Evolutionary conservation across 441 rosid genomes (phyloP).

Genomic region (Lepidium campestre): DNA sequence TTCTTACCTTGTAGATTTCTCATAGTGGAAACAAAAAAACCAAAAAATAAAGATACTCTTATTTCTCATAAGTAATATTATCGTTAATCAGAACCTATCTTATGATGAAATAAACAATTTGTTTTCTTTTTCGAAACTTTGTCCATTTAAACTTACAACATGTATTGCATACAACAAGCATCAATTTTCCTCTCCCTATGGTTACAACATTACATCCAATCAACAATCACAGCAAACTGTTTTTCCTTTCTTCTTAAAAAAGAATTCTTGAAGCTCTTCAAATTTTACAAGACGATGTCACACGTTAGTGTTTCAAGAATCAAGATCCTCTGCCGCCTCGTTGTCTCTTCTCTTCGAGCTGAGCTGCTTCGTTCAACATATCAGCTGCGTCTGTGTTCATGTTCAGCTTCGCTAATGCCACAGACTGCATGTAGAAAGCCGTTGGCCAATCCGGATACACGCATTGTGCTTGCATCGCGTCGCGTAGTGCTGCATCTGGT

Average conservation of each 20-base stretch:
- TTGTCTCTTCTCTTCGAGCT: slow-evolving; percentile 77
- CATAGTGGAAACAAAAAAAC: too few relatives aligned
- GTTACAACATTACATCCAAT: slow-evolving; percentile 27
- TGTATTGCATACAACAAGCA: slow-evolving; percentile 26
- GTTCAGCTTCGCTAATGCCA: slow-evolving; percentile 85
- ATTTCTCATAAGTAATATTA: too few relatives aligned
- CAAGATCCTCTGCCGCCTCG: slow-evolving; percentile 50
- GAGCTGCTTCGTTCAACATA: slow-evolving; percentile 93
- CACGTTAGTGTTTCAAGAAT: neutral
- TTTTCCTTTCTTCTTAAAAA: neutral
- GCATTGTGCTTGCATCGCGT: slow-evolving; percentile 97
- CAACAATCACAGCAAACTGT: slow-evolving; percentile 17
- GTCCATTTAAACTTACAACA: slow-evolving; percentile 20
- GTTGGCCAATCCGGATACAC: slow-evolving; percentile 96
- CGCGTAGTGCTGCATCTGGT: slow-evolving; percentile 88
- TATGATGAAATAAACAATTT: neutral
- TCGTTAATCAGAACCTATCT: neutral
- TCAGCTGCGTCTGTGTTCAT: slow-evolving; percentile 95
- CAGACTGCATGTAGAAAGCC: slow-evolving; percentile 94
- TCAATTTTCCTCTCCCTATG: slow-evolving; percentile 1
- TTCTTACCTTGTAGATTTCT: too few relatives aligned
- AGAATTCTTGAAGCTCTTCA: slow-evolving; percentile 8
- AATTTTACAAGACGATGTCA: slow-evolving; percentile 14
- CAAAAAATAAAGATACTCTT: too few relatives aligned
- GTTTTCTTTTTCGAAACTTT: neutral